phyloP scores from a whole-genome alignment of 805 yeast species.

The Blastobotrys peoriensis region DNA sequence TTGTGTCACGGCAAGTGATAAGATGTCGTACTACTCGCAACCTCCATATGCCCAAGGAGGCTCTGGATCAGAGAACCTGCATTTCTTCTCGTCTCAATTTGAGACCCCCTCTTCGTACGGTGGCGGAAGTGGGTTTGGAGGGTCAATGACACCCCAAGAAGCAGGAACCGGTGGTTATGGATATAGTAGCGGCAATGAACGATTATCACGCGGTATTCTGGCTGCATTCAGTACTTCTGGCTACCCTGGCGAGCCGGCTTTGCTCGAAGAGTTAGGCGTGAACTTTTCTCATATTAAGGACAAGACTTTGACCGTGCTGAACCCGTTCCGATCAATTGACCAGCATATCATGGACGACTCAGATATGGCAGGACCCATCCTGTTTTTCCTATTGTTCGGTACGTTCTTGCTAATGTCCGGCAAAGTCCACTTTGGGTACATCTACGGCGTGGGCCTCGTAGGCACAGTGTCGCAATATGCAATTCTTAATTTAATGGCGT shows the following conservation, averaged over 20 bases:
- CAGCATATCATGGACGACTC: conserved; percentile 79
- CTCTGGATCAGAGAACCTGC: conserved; percentile 11
- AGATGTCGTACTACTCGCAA: conserved; percentile 18
- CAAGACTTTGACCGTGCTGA: conserved; percentile 78
- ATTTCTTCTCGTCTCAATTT: conserved; percentile 18
- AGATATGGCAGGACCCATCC: conserved; percentile 91
- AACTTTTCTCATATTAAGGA: conserved; percentile 80
- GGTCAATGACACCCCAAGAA: conserved; percentile 18
- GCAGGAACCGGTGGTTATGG: conserved; percentile 10
- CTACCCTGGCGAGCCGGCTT: conserved; percentile 90
- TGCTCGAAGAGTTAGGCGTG: conserved; percentile 88
- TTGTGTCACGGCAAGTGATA: too few relatives aligned
- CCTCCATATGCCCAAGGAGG: conserved; percentile 1
- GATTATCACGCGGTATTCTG: conserved; percentile 65
- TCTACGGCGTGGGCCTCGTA: conserved; percentile 90
- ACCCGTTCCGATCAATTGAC: conserved; percentile 61
- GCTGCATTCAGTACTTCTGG: conserved; percentile 94
- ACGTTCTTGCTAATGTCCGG: conserved; percentile 75
- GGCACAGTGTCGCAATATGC: conserved; percentile 83
- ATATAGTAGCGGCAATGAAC: conserved; percentile 26
- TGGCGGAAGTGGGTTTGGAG: conserved; percentile 13
- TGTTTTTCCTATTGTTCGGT: conserved; percentile 85
- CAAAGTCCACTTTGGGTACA: conserved; percentile 93
- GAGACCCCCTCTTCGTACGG: conserved; percentile 14
- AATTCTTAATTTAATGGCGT: conserved; percentile 80